Evolutionary conservation across 257 asterid genomes (phyloP).

Genomic region (Rhazya stricta): DNA sequence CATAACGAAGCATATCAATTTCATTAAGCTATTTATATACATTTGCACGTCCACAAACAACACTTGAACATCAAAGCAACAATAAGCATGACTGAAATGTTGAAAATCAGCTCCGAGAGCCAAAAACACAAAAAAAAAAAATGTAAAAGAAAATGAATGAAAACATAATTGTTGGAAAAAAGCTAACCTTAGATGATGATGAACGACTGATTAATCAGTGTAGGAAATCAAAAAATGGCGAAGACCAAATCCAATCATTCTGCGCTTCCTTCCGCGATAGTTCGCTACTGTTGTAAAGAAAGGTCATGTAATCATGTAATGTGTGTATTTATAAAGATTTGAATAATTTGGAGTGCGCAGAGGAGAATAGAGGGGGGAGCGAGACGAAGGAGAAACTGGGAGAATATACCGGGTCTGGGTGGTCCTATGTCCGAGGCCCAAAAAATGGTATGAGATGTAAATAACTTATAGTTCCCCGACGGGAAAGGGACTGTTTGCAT

Average conservation of each 20-base stretch:
- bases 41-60: background rate
- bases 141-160: background rate
- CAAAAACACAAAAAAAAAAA: background rate
- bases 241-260: slow-evolving; percentile 1
- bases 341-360: background rate
- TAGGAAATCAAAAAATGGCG: background rate
- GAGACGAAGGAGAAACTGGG: background rate
- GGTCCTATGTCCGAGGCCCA: background rate
- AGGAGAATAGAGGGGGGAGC: background rate
- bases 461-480: too few species aligned
- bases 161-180: background rate
- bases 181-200: slow-evolving; percentile 8
- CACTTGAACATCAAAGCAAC: background rate
- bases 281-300: background rate
- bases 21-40: background rate
- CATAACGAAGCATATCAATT: background rate
- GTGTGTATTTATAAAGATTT: background rate
- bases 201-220: slow-evolving; percentile 1
- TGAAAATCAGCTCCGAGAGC: background rate
- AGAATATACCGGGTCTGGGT: background rate
- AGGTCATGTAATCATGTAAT: background rate
- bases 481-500: too few species aligned
- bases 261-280: background rate
- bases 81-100: background rate
- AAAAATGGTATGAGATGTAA: too few species aligned